Evolutionary conservation across 331 rosid genomes (phyloP), one percentile per base, ranked within the genome.

Genomic region (Quercus phellos): DNA sequence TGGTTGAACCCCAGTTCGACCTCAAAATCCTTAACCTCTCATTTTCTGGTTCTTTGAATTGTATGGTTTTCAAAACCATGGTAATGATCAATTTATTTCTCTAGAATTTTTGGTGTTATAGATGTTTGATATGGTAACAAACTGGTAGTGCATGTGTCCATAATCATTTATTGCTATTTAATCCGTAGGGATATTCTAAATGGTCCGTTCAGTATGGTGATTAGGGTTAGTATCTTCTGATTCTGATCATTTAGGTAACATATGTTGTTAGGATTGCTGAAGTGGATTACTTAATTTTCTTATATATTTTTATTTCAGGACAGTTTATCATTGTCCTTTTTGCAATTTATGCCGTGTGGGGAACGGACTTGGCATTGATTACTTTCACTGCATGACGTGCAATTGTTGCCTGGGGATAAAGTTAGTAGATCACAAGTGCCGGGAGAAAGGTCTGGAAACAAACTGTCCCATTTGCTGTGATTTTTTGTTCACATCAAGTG

Each of bases 291-390:
- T n/a, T 67, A 32, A 14, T 42, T 35, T 16, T 3, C 58, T 3
- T 30, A 21, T 13, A 43, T 21, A 32, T 63, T 43, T 22, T 76
- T 67, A 64, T 74, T 77, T 21, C 86, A 87, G 90, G 88, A 51
- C 77, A 53, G 88, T 87, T 55, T 87, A 87, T 74, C 90, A 87
- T 80, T 84, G 90, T 71, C 90, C 90, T 66, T 87, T 76, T 79
- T 87, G 90, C 85, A 87, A 87, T 75, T 68, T 87, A 64, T 87
- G 90, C 50, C 90, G 90, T 66, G 72, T 87, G 55, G 90, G 90
- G 68, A 79, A 79, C 8, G 90, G 88, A 70, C 90, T 87, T 32
- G 88, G 90, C 51, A 77, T 77, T 4, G 90, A 87, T 72, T 77
- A 77, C 70, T 87, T 87, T 68, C 90, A 87, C 71, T 87, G 88